Percentiles rank a stretch among this genome's conserved stretches.
These are phyloP conservation scores for Sungouiozyma ichnusensis DNA, from an alignment of 805 yeast genomes.

Conservation along the genomic window DNA sequence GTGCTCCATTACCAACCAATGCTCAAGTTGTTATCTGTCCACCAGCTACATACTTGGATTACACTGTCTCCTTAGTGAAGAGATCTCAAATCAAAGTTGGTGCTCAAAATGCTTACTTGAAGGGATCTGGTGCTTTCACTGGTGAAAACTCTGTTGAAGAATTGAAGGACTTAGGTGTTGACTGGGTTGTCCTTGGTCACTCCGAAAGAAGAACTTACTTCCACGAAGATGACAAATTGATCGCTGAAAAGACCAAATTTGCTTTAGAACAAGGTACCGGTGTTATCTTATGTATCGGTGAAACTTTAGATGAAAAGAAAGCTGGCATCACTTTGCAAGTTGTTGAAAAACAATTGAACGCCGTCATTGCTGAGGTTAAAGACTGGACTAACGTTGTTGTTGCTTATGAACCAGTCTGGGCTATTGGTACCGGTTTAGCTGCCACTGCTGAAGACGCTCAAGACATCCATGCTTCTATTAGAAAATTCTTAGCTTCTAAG, in stretches of 20 bases:
- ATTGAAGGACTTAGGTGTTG: conserved; percentile 83
- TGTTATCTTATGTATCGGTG: conserved; percentile 96
- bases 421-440: conserved; percentile 98
- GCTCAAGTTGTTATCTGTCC: conserved; percentile 95
- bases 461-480: conserved; percentile 81
- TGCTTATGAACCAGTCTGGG: conserved; percentile 99
- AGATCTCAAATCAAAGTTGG: conserved; percentile 68
- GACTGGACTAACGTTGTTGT: conserved; percentile 91
- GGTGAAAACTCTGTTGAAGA: conserved; percentile 90
- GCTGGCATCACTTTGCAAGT: conserved; percentile 78
- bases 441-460: conserved; percentile 98
- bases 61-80: conserved; percentile 58
- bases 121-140: conserved; percentile 93
- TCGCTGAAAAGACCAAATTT: conserved; percentile 90
- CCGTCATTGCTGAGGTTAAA: conserved; percentile 65
- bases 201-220: conserved; percentile 95
- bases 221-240: conserved; percentile 80
- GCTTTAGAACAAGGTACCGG: conserved; percentile 83
- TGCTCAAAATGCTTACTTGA: conserved; percentile 85
- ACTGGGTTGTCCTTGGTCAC: conserved; percentile 95
- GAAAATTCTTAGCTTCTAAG: conserved; percentile 68
- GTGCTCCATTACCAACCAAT: conserved; percentile 59
- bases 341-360: conserved; percentile 79
- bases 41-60: conserved; percentile 83
- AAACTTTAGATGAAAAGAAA: conserved; percentile 91